Percentiles rank a stretch among this genome's conserved stretches.
Evolutionary conservation across 306 rosid genomes (phyloP).

Genomic region (Boehmeria nivea): DNA sequence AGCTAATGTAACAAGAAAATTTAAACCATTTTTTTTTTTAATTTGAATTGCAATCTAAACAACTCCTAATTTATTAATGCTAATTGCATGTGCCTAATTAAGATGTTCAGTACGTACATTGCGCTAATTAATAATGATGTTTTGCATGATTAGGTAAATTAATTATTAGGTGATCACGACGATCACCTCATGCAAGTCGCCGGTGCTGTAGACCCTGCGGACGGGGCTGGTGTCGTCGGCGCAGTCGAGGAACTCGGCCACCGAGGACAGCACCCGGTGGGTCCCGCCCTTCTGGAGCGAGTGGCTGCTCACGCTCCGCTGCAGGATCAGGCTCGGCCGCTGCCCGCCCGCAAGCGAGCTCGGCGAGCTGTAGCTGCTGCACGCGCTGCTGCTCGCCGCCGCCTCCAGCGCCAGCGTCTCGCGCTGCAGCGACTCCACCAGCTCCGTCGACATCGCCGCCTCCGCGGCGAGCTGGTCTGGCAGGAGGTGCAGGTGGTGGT

Average conservation of each 20-base stretch:
- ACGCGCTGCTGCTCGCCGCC: conserved; percentile 33
- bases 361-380: conserved; percentile 67
- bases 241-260: conserved; percentile 30
- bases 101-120: too few species aligned
- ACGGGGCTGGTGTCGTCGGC: conserved; percentile 33
- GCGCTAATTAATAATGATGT: too few species aligned
- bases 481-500: conserved; percentile 9
- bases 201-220: conserved; percentile 60
- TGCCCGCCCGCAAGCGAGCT: conserved; percentile 25
- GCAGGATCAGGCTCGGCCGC: conserved; percentile 22
- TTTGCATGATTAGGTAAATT: neutral
- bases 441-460: too few species aligned
- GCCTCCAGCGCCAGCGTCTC: conserved; percentile 25
- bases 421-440: conserved; percentile 28
- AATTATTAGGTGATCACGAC: neutral
- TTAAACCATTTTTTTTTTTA: too few species aligned
- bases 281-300: conserved; percentile 37
- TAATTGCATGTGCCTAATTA: too few species aligned
- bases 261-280: conserved; percentile 37
- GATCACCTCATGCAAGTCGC: conserved; percentile 49
- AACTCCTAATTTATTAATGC: too few species aligned
- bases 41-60: too few species aligned
- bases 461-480: neutral
- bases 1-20: too few species aligned
- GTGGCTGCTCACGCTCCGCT: conserved; percentile 52